phyloP scores from a whole-genome alignment of 129 eudicot genomes.

The Mikania micrantha region DNA sequence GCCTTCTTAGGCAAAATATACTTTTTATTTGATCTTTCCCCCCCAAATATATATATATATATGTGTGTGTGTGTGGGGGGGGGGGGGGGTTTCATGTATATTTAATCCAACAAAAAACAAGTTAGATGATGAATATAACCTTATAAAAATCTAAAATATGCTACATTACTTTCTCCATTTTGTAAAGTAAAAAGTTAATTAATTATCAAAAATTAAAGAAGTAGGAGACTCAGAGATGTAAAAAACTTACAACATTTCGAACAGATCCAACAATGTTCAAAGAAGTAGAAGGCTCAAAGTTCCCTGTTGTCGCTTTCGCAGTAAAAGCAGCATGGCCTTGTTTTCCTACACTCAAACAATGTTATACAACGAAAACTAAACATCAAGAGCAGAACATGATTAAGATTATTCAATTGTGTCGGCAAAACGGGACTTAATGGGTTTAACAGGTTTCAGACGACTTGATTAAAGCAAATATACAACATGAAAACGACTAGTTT shows the following conservation, averaged over 20 bases:
- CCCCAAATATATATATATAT: no score
- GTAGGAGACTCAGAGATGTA: no score
- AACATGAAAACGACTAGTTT: background rate
- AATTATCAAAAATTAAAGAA: no score
- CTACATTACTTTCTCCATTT: background rate
- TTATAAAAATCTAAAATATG: background rate
- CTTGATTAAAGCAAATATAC: background rate
- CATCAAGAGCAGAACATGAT: background rate
- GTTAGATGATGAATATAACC: background rate
- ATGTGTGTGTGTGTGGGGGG: no score
- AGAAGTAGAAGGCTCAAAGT: slow-evolving; percentile 72
- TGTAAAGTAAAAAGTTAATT: background rate
- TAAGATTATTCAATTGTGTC: no score
- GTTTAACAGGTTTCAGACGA: no score
- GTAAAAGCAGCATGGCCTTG: slow-evolving; percentile 38
- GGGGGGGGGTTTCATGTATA: background rate
- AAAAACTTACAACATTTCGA: slow-evolving; percentile 61
- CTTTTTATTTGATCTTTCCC: no score
- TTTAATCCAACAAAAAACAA: background rate
- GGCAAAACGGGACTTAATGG: no score
- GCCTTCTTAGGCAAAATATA: no score
- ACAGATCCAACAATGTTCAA: slow-evolving; percentile 55
- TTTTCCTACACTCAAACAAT: slow-evolving; percentile 31
- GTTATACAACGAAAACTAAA: background rate
- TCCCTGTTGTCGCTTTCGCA: slow-evolving; percentile 60